A percentile compares a stretch with the other conserved stretches of the same genome.
Evolutionary conservation across 2,329 filamentous ascomycete genomes (phyloP).

Genomic region (Apiospora phragmitis): DNA sequence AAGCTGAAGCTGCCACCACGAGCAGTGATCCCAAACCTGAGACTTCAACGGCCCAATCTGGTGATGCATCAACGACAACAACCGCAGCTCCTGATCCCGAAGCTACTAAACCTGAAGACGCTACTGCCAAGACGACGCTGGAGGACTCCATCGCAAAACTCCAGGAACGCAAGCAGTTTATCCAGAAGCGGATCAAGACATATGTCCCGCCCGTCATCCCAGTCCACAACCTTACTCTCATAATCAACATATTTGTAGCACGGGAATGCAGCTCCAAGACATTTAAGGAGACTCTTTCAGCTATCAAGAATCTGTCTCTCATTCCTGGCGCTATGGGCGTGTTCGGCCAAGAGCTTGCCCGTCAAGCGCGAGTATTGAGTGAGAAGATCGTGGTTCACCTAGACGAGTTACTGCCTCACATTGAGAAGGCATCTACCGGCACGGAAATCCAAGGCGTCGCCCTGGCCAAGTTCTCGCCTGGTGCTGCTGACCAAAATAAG

Average conservation of each 20-base stretch:
- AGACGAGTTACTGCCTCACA: conserved; percentile 80
- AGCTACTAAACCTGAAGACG: conserved; percentile 8
- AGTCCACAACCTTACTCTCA: conserved; percentile 83
- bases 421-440: conserved; percentile 81
- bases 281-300: conserved; percentile 94
- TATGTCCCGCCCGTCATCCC: conserved; percentile 83
- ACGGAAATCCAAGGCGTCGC: conserved; percentile 96
- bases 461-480: conserved; percentile 91
- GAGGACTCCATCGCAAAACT: conserved; percentile 29
- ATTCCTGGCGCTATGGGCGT: conserved; percentile 87
- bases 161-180: conserved; percentile 41
- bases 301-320: conserved; percentile 96
- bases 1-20: conserved; percentile 10
- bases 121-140: conserved; percentile 26
- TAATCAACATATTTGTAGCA: conserved; percentile 96
- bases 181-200: conserved; percentile 54
- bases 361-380: conserved; percentile 81
- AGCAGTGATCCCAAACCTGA: not conserved
- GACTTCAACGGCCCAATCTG: conserved; percentile 14
- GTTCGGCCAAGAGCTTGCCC: conserved; percentile 91
- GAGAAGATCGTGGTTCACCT: conserved; percentile 84
- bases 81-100: conserved; percentile 20
- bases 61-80: conserved; percentile 13
- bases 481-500: conserved; percentile 96
- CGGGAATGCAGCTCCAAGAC: conserved; percentile 97